These are phyloP conservation scores for Botrytis aclada DNA, from an alignment of 2,329 filamentous ascomycete genomes.

Conservation along the genomic window DNA sequence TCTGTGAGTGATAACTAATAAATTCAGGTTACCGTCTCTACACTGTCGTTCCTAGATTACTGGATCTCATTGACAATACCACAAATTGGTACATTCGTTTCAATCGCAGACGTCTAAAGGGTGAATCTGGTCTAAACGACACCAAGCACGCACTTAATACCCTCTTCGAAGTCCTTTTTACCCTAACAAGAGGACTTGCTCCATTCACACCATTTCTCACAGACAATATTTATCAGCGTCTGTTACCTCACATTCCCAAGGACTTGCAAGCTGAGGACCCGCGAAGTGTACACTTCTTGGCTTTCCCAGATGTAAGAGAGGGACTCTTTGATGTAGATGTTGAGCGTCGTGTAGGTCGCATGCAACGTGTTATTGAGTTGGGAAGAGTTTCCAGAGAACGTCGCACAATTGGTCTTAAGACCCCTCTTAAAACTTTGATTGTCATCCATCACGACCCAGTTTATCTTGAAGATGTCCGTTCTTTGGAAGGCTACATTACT, in stretches of 20 bases:
- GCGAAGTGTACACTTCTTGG: conserved; percentile 87
- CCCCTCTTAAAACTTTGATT: conserved; percentile 82
- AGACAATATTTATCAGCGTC: conserved; percentile 85
- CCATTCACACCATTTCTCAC: conserved; percentile 96
- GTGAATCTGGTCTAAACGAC: conserved; percentile 80
- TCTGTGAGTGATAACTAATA: conserved; percentile 17
- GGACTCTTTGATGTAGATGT: conserved; percentile 85
- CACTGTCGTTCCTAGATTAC: conserved; percentile 83
- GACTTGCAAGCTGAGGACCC: conserved; percentile 66
- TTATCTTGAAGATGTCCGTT: conserved; percentile 83
- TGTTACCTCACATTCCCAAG: conserved; percentile 78
- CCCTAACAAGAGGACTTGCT: conserved; percentile 80
- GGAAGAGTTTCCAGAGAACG: conserved; percentile 83
- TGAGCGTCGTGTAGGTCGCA: conserved; percentile 80
- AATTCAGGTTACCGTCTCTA: conserved; percentile 67
- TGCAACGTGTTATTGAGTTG: conserved; percentile 95
- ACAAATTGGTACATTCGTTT: conserved; percentile 99
- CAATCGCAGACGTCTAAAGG: conserved; percentile 88
- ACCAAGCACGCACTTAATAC: conserved; percentile 90
- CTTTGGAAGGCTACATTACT: conserved; percentile 80
- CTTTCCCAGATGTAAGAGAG: conserved; percentile 82
- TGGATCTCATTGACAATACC: conserved; percentile 84
- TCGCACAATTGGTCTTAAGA: conserved; percentile 81
- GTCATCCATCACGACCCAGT: conserved; percentile 81
- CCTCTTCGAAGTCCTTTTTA: conserved; percentile 89